A percentile compares a stretch with the other conserved stretches of the same genome.
Evolutionary conservation across 352 stramenopile genomes (phyloP).

Genomic region (Phytopythium kandeliae): DNA sequence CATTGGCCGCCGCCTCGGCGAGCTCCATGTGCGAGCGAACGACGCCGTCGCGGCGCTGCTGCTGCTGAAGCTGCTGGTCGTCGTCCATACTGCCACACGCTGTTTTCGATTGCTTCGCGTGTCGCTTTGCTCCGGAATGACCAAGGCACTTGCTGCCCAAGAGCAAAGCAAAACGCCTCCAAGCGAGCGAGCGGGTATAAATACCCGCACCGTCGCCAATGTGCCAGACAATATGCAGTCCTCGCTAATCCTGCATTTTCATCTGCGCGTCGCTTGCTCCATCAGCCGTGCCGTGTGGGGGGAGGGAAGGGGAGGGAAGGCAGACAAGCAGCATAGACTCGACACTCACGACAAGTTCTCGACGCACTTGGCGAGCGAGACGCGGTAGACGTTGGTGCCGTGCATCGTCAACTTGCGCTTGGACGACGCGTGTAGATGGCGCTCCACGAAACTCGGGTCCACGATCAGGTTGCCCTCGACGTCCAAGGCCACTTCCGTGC

Average conservation of each 20-base stretch:
- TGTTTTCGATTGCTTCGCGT: no score
- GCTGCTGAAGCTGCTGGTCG: constrained; percentile 11
- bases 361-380: constrained; percentile 55
- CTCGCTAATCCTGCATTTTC: not conserved
- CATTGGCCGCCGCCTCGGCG: constrained; percentile 55
- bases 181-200: not conserved
- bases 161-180: not conserved
- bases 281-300: not conserved
- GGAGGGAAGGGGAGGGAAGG: not conserved
- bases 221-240: no score
- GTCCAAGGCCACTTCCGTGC: constrained; percentile 66
- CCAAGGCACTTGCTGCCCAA: no score
- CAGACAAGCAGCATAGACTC: not conserved
- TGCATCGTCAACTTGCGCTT: constrained; percentile 64
- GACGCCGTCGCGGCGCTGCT: constrained; percentile 33
- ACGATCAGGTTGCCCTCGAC: constrained; percentile 73
- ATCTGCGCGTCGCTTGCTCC: not conserved
- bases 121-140: no score
- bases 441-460: constrained; percentile 77
- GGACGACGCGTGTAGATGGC: constrained; percentile 59
- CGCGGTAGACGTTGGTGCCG: constrained; percentile 56
- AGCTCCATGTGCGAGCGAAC: constrained; percentile 61
- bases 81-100: constrained; percentile 13
- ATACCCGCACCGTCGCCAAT: no score
- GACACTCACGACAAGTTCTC: constrained; percentile 31